A percentile compares a stretch with the other conserved stretches of the same genome.
These are phyloP conservation scores for Cicer yamashitae DNA, from an alignment of 306 rosid genomes.

Conservation along the genomic window DNA sequence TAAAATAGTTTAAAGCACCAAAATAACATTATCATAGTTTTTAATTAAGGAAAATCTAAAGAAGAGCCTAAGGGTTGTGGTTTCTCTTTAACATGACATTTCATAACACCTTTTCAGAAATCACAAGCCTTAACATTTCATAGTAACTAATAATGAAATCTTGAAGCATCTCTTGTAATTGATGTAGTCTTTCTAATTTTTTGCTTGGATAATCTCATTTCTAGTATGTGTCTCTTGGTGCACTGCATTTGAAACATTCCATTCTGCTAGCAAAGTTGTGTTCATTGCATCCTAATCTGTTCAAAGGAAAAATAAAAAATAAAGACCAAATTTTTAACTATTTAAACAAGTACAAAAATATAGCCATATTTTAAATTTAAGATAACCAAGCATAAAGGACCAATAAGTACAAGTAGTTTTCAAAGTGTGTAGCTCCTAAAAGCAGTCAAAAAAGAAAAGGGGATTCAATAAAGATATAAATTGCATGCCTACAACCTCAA, in stretches of 20 bases:
- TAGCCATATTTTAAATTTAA: background rate
- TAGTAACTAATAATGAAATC: slow-evolving; percentile 49
- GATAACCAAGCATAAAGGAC: background rate
- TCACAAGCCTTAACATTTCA: slow-evolving; percentile 46
- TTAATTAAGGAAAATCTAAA: slow-evolving; percentile 45
- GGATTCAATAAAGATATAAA: slow-evolving; percentile 31
- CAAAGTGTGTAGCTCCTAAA: slow-evolving; percentile 41
- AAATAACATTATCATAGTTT: slow-evolving; percentile 55
- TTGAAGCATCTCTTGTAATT: slow-evolving; percentile 43
- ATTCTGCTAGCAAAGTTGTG: slow-evolving; percentile 97
- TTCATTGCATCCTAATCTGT: slow-evolving; percentile 92
- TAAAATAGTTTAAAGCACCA: slow-evolving; percentile 51
- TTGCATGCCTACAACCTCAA: slow-evolving; percentile 36
- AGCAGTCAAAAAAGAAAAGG: slow-evolving; percentile 62
- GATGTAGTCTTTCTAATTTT: slow-evolving; percentile 40
- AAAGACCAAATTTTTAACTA: background rate
- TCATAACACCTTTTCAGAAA: slow-evolving; percentile 42
- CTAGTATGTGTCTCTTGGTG: slow-evolving; percentile 87
- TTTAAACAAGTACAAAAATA: background rate
- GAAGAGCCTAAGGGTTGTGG: slow-evolving; percentile 51
- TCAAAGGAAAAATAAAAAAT: background rate
- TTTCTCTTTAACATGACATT: slow-evolving; percentile 45
- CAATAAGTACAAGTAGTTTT: slow-evolving; percentile 29
- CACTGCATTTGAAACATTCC: slow-evolving; percentile 96
- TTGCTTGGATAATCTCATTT: slow-evolving; percentile 47